phyloP scores from a whole-genome alignment of 495 filamentous ascomycete genomes.

The Xylaria longipes region DNA sequence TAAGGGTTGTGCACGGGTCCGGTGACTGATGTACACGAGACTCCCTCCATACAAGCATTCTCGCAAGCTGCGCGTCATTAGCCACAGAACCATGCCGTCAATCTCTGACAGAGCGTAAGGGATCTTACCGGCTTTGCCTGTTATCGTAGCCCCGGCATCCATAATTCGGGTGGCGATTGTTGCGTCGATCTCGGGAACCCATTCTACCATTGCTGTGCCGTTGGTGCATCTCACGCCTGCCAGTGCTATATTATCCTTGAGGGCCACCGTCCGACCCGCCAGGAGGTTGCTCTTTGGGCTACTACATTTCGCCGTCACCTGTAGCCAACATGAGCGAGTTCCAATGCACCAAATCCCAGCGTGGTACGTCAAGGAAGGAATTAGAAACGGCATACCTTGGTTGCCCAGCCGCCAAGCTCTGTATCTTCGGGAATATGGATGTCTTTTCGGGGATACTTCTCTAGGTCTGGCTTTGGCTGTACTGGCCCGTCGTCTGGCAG shows the following conservation, averaged over 20 bases:
- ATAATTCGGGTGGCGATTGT: constrained; percentile 45
- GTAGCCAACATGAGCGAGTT: neutral
- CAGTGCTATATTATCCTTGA: constrained; percentile 49
- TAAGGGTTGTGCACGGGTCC: constrained; percentile 60
- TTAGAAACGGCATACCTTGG: constrained; percentile 26
- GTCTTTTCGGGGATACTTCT: constrained; percentile 36
- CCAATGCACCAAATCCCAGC: constrained; percentile 5
- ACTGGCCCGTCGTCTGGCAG: constrained; percentile 33
- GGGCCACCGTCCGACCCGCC: constrained; percentile 41
- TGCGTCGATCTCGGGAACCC: constrained; percentile 45
- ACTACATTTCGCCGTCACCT: constrained; percentile 38
- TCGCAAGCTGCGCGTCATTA: constrained; percentile 47
- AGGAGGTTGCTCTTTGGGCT: constrained; percentile 39
- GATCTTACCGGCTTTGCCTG: constrained; percentile 43
- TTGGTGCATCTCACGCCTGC: constrained; percentile 47
- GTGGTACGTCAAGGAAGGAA: neutral
- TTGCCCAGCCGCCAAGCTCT: constrained; percentile 40
- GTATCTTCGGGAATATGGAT: constrained; percentile 40
- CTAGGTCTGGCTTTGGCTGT: constrained; percentile 34
- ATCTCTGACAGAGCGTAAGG: constrained; percentile 19
- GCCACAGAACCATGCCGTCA: neutral
- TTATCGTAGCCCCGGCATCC: constrained; percentile 44
- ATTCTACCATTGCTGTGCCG: constrained; percentile 46
- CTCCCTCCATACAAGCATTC: constrained; percentile 51
- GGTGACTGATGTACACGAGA: constrained; percentile 53